Conservation (phyloP, 352 stramenopile genomes). For the Phytopythium mirpurense region DNA sequence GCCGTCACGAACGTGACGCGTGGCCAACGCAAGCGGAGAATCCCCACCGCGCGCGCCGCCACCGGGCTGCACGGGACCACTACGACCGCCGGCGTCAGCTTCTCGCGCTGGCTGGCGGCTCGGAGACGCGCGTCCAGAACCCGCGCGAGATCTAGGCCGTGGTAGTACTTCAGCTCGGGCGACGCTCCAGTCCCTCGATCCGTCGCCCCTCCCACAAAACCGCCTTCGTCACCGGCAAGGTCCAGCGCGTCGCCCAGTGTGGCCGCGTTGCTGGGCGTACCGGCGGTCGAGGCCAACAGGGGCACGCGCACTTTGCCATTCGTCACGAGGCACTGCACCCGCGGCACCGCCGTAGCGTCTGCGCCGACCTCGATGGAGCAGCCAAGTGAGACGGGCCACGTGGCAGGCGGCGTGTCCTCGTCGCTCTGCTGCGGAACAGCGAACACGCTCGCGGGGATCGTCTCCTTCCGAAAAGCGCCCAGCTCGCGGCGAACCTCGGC, state of each 20-base stretch:
- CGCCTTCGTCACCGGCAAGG: neutral
- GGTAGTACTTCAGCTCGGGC: slow-evolving; percentile 18
- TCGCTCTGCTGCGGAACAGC: neutral
- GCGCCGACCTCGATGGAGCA: slow-evolving; percentile 1
- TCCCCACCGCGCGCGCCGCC: slow-evolving; percentile 28
- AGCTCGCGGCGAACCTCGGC: slow-evolving; percentile 28
- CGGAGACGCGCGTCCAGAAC: slow-evolving; percentile 35
- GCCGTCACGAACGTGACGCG: slow-evolving; percentile 32
- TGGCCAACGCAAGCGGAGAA: slow-evolving; percentile 36
- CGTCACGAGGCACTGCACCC: slow-evolving; percentile 30
- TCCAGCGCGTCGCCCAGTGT: neutral
- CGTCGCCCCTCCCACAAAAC: neutral
- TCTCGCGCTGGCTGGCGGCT: slow-evolving; percentile 18
- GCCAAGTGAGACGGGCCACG: slow-evolving; percentile 2
- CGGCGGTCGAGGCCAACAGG: slow-evolving; percentile 7
- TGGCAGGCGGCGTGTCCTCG: neutral
- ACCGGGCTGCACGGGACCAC: slow-evolving; percentile 35
- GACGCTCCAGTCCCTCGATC: neutral
- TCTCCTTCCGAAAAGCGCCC: slow-evolving; percentile 27
- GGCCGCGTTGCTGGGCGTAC: slow-evolving; percentile 4
- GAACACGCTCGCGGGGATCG: slow-evolving; percentile 14
- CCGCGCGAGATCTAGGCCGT: slow-evolving; percentile 52
- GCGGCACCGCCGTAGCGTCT: slow-evolving; percentile 8
- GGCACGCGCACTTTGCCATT: slow-evolving; percentile 31
- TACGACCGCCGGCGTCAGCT: slow-evolving; percentile 32